Percentiles rank a stretch among this genome's conserved stretches.
These are phyloP conservation scores for Ustilago sp. DNA, from an alignment of 1,284 basidiomycete species.

Conservation along the genomic window DNA sequence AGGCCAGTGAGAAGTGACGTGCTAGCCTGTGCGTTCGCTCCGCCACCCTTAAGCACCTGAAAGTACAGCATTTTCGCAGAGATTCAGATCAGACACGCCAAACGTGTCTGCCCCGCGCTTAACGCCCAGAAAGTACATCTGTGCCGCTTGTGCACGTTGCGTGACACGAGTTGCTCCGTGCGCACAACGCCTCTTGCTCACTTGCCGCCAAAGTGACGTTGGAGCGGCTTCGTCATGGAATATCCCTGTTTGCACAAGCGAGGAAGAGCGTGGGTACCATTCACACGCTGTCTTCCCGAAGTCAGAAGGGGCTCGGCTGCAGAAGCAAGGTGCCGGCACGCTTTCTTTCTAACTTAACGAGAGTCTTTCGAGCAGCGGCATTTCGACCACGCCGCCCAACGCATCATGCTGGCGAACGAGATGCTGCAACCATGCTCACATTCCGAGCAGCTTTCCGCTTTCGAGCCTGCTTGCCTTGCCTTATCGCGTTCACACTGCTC, in stretches of 20 bases:
- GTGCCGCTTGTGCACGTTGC: neutral
- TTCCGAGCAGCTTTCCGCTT: neutral
- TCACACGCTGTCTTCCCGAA: neutral
- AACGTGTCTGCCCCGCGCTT: too few relatives aligned
- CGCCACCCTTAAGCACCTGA: neutral
- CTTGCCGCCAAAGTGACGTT: slow-evolving; percentile 5
- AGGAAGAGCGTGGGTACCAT: slow-evolving; percentile 7
- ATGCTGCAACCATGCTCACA: neutral
- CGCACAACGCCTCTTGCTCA: neutral
- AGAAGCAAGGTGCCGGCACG: neutral
- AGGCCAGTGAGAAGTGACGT: neutral
- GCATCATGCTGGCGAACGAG: slow-evolving; percentile 6
- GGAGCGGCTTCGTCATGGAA: neutral
- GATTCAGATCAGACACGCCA: too few relatives aligned
- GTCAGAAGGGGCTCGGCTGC: neutral
- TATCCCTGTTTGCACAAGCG: neutral
- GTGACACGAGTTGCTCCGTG: slow-evolving; percentile 2
- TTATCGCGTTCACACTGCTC: neutral
- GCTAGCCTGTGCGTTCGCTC: neutral
- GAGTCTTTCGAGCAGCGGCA: slow-evolving; percentile 2
- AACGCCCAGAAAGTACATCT: neutral
- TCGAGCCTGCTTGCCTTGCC: neutral
- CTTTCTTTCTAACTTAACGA: neutral
- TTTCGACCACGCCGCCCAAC: neutral
- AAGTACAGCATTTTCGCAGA: too few relatives aligned